phyloP scores from a whole-genome alignment of 208 protist genomes.

The Dictyostelium gargantuum region DNA sequence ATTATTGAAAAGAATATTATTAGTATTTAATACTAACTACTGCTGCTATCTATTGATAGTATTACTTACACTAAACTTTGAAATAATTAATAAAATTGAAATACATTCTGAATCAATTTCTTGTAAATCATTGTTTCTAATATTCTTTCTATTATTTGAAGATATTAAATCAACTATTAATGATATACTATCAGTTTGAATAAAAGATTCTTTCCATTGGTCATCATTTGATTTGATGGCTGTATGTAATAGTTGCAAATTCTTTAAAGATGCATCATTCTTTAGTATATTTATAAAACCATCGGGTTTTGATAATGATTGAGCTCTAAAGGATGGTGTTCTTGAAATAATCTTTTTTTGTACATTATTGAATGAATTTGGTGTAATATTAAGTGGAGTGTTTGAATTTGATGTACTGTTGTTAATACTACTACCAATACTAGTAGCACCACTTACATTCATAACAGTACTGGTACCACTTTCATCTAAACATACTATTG shows the following conservation, averaged over 20 bases:
- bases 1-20: no score
- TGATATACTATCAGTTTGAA: not conserved
- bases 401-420: not conserved
- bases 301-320: not conserved
- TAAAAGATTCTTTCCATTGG: slow-evolving; percentile 12
- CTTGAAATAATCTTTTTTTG: not conserved
- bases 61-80: no score
- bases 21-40: no score
- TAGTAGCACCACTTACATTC: not conserved
- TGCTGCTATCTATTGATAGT: no score
- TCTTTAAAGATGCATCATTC: not conserved
- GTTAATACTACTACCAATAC: no score
- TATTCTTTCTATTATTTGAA: not conserved
- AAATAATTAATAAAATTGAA: not conserved
- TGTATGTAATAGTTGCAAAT: not conserved
- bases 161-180: slow-evolving; percentile 4
- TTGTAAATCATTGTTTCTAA: not conserved
- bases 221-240: not conserved
- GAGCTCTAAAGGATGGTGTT: not conserved
- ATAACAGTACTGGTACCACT: not conserved
- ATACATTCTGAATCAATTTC: not conserved
- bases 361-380: not conserved
- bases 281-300: not conserved
- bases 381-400: not conserved
- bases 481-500: not conserved